These are phyloP conservation scores for Cryptococcus hybrid DNA, from an alignment of 1,284 basidiomycete species.

Conservation along the genomic window DNA sequence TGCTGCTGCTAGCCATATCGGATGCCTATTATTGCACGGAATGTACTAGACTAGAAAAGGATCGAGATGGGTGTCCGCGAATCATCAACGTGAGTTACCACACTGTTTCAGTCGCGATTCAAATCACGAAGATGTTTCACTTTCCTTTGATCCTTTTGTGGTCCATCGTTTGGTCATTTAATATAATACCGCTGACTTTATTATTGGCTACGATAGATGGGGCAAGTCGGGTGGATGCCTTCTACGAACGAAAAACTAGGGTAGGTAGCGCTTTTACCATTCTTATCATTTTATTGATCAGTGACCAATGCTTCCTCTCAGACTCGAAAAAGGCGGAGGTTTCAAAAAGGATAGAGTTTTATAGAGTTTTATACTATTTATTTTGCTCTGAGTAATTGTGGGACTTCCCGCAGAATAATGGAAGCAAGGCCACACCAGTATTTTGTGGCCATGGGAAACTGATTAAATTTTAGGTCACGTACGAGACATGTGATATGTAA, in stretches of 20 bases:
- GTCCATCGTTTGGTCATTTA: not conserved
- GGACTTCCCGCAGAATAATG: too few relatives aligned
- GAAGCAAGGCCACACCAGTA: too few relatives aligned
- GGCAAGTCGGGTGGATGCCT: conserved; percentile 47
- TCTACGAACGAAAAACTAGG: conserved; percentile 47
- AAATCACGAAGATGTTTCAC: not conserved
- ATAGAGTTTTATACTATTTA: too few relatives aligned
- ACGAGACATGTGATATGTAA: too few relatives aligned
- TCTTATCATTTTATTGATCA: not conserved
- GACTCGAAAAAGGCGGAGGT: conserved; percentile 31
- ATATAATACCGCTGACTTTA: conserved; percentile 3
- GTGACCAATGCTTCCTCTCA: not conserved
- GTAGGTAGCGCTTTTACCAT: conserved; percentile 14
- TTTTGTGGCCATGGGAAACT: too few relatives aligned
- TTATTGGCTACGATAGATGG: conserved; percentile 23
- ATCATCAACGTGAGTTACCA: conserved; percentile 70
- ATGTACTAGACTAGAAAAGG: conserved; percentile 94
- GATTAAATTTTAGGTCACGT: too few relatives aligned
- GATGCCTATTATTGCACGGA: conserved; percentile 98
- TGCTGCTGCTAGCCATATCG: conserved; percentile 69
- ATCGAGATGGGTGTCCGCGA: conserved; percentile 97
- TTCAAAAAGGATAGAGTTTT: conserved; percentile 32
- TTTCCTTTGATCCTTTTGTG: not conserved
- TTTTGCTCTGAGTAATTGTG: too few relatives aligned
- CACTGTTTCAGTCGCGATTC: too few relatives aligned